Evolutionary conservation across 208 protist species (phyloP).

Genomic region (Acanthamoeba culbertsoni): DNA sequence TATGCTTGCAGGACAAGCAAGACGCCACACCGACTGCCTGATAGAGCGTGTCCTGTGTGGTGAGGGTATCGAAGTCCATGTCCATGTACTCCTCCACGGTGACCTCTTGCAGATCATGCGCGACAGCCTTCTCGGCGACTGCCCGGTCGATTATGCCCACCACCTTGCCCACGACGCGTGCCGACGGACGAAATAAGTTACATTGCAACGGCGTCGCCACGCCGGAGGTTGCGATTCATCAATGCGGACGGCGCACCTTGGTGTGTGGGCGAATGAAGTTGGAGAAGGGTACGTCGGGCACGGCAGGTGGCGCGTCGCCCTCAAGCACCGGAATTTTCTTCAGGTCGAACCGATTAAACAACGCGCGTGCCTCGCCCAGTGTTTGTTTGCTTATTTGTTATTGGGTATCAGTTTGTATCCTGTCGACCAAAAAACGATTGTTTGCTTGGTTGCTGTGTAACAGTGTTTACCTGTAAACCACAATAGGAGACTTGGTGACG

Average conservation of each 20-base stretch:
- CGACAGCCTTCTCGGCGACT: conserved; percentile 30
- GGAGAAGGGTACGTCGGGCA: not conserved
- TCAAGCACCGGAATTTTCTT: conserved; percentile 55
- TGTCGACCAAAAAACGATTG: no score
- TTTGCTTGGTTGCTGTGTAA: no score
- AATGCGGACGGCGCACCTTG: not conserved
- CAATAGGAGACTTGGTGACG: conserved; percentile 34
- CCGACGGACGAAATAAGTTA: no score
- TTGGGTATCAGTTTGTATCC: no score
- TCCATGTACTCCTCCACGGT: conserved; percentile 55
- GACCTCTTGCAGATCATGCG: not conserved
- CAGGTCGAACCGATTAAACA: conserved; percentile 42
- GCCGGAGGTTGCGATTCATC: no score
- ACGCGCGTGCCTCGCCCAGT: not conserved
- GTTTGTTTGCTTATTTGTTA: conserved; percentile 4
- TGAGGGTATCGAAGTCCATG: conserved; percentile 26
- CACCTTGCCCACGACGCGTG: not conserved
- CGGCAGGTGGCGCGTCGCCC: not conserved
- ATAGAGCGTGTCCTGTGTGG: not conserved
- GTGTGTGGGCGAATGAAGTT: not conserved
- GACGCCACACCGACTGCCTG: not conserved
- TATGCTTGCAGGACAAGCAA: not conserved
- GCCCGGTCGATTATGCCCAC: conserved; percentile 47
- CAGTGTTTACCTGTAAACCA: not conserved
- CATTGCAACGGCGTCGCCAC: no score